phyloP scores from a whole-genome alignment of 345 rosid genomes.

The Citrus hindsii region DNA sequence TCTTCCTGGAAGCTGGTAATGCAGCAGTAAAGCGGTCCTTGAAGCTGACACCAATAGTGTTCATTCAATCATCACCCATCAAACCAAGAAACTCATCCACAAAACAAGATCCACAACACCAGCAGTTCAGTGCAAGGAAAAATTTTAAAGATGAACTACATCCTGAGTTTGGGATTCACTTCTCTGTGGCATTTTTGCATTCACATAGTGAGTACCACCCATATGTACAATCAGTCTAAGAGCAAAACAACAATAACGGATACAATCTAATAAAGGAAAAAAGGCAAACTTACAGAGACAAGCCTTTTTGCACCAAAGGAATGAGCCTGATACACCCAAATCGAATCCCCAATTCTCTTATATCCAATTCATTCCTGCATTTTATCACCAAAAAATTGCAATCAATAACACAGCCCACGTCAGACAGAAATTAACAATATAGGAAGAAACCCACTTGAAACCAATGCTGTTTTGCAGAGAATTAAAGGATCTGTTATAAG shows the following conservation, averaged over 20 bases:
- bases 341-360: constrained; percentile 76
- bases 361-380: constrained; percentile 62
- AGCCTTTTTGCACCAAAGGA: constrained; percentile 62
- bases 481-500: constrained; percentile 80
- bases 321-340: constrained; percentile 91
- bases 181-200: constrained; percentile 37
- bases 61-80: constrained; percentile 3
- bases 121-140: background rate
- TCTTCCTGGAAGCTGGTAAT: constrained; percentile 63
- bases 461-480: constrained; percentile 72
- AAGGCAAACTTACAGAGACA: constrained; percentile 55
- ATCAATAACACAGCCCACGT: background rate
- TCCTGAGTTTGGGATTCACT: background rate
- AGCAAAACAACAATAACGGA: background rate
- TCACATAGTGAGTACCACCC: constrained; percentile 23
- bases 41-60: constrained; percentile 38
- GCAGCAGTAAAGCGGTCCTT: constrained; percentile 79
- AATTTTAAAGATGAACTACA: no score
- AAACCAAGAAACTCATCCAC: constrained; percentile 1
- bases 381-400: background rate
- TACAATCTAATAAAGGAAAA: background rate
- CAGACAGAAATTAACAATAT: background rate
- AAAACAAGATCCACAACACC: background rate
- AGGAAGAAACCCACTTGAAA: constrained; percentile 51
- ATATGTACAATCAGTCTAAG: background rate